Conservation (phyloP, 2,329 filamentous ascomycete species). For the Penicillium sp. region DNA sequence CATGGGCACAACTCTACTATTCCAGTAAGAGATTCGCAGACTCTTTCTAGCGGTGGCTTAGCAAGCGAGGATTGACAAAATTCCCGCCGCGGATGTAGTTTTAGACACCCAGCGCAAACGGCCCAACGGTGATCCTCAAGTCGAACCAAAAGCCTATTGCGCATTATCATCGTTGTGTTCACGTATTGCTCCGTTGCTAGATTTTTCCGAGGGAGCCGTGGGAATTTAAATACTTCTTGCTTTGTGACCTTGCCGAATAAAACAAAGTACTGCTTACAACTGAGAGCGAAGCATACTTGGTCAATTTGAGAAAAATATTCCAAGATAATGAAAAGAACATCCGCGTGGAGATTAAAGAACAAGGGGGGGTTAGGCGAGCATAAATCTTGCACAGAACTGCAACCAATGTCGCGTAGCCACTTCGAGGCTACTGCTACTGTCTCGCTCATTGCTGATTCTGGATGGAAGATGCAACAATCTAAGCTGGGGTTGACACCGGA, state of each 20-base stretch:
- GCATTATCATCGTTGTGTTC: not conserved
- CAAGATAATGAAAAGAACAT: slow-evolving; percentile 40
- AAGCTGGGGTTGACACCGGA: not conserved
- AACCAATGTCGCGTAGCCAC: not conserved
- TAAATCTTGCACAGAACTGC: not conserved
- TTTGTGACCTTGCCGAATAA: not conserved
- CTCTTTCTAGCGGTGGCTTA: slow-evolving; percentile 5
- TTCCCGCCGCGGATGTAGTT: not conserved
- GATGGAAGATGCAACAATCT: not conserved
- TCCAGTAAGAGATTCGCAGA: slow-evolving; percentile 13
- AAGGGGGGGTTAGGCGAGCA: slow-evolving; percentile 49
- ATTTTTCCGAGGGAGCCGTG: not conserved
- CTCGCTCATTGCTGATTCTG: not conserved
- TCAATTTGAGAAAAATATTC: not conserved
- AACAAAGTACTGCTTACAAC: not conserved
- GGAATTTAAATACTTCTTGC: not conserved
- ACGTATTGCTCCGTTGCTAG: not conserved
- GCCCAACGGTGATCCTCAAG: not conserved
- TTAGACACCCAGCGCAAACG: not conserved
- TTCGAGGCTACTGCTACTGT: not conserved
- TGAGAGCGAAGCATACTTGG: not conserved
- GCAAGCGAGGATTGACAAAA: not conserved
- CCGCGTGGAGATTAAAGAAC: slow-evolving; percentile 88
- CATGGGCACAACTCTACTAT: slow-evolving; percentile 15
- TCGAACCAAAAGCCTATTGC: not conserved